Evolutionary conservation across 805 yeast species (phyloP), one percentile per base, ranked within the genome.

Genomic region (Nakazawaea pomicola): DNA sequence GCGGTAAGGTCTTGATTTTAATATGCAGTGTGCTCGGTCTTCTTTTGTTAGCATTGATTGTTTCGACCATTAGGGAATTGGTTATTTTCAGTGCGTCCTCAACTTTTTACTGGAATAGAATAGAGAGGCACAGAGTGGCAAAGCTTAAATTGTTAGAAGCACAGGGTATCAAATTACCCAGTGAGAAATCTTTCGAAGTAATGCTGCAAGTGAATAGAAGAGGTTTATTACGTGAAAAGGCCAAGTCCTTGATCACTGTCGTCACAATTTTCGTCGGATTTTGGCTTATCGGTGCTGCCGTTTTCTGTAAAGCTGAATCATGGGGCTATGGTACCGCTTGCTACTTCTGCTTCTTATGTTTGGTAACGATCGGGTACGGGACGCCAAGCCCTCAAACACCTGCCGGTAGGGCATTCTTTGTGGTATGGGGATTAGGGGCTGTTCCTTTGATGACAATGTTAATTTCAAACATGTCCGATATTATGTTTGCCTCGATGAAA

Each of bases 371-470:
- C 42, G 96, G 96, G 1, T 87, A 84, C 58, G 96, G 96, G 23
- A 89, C 81, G 53, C 78, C 66, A 49, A 67, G 77, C 1, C 95
- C 95, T 1, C 43, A 37, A 1, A 60, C 80, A 0, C 61, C 79
- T 1, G 80, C 83, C 5, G 95, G 95, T 1, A 62, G 83, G 31
- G 73, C 82, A 1, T 76, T 87, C 49, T 88, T 88, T 51, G 77
- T 85, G 6, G 60, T 78, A 8, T 89, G 96, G 96, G 83, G 89
- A 0, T 56, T 89, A 16, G 65, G 78, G 6, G 95, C 96, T 0
- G 81, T 89, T 17, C 96, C 96, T 1, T 65, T 87, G 38, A 87
- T 88, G 95, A 84, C 95, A 2, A 80, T 82, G 14, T 67, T 87
- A 42, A 76, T 87, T 29, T 80, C 90, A 1, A 78, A 76, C 39